Conservation (phyloP, 768 basidiomycete species). For the Russula sp. region DNA sequence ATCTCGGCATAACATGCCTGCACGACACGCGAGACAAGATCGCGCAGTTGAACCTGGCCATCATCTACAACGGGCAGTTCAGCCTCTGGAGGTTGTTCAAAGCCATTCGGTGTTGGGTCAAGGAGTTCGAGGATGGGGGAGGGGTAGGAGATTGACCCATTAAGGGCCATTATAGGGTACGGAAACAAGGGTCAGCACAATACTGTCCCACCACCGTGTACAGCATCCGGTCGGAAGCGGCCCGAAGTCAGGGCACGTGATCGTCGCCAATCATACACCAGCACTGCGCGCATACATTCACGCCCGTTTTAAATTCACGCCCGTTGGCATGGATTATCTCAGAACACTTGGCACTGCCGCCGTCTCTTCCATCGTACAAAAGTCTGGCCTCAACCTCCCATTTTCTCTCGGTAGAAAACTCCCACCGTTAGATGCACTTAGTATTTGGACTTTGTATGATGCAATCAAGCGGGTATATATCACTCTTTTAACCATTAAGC, state of each 20-base stretch:
- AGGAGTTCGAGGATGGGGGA: conserved; percentile 26
- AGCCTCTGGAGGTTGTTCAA: conserved; percentile 46
- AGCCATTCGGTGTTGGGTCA: conserved; percentile 35
- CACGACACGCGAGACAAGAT: conserved; percentile 70
- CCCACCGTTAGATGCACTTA: conserved; percentile 57
- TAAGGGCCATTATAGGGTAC: conserved; percentile 18
- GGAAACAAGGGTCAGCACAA: not conserved
- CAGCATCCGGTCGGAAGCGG: not conserved
- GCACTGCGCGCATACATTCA: not conserved
- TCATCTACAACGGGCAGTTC: conserved; percentile 73
- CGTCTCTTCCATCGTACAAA: conserved; percentile 87
- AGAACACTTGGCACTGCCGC: conserved; percentile 81
- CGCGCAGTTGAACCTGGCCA: conserved; percentile 70
- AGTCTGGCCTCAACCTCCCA: conserved; percentile 86
- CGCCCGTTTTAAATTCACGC: not conserved
- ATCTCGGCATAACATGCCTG: conserved; percentile 82
- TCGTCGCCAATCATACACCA: no score
- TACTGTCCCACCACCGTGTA: not conserved
- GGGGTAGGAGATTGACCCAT: conserved; percentile 20
- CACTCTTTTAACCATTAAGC: conserved; percentile 11
- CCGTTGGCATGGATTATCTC: conserved; percentile 67
- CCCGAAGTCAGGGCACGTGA: not conserved
- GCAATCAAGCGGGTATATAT: conserved; percentile 76
- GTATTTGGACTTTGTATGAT: conserved; percentile 83
- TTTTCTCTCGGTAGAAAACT: conserved; percentile 80